phyloP scores from a whole-genome alignment of 805 yeast genomes.

The Sungouiozyma ichnusensis region DNA sequence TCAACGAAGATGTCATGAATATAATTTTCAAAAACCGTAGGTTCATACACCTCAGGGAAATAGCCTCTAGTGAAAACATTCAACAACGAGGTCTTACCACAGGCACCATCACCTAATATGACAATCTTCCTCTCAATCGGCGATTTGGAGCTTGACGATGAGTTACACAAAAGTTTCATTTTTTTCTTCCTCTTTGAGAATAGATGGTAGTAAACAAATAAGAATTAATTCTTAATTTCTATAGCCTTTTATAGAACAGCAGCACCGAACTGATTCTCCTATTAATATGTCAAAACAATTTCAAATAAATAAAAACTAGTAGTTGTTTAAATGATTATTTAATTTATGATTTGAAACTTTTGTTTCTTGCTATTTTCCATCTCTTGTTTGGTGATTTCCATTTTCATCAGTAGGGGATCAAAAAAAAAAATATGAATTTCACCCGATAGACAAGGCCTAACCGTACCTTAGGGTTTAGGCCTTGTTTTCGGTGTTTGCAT shows the following conservation, averaged over 20 bases:
- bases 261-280: too few species aligned
- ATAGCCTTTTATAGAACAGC: too few species aligned
- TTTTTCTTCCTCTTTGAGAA: too few species aligned
- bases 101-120: conserved; percentile 95
- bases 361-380: background rate
- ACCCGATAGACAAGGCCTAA: too few species aligned
- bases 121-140: conserved; percentile 84
- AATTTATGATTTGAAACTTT: too few species aligned
- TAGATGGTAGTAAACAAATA: too few species aligned
- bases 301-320: too few species aligned
- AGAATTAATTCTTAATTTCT: too few species aligned
- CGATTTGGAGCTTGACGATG: conserved; percentile 18
- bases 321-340: background rate
- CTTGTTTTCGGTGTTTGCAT: too few species aligned
- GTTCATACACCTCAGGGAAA: conserved; percentile 96
- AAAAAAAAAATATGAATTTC: background rate
- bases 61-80: conserved; percentile 96
- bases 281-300: too few species aligned
- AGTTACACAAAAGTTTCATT: conserved; percentile 20
- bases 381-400: background rate
- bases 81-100: conserved; percentile 91
- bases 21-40: conserved; percentile 94
- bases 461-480: background rate
- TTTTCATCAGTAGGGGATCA: background rate
- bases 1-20: conserved; percentile 95